phyloP scores from a whole-genome alignment of 1,284 basidiomycete species.

The Moesziomyces parantarcticus region DNA sequence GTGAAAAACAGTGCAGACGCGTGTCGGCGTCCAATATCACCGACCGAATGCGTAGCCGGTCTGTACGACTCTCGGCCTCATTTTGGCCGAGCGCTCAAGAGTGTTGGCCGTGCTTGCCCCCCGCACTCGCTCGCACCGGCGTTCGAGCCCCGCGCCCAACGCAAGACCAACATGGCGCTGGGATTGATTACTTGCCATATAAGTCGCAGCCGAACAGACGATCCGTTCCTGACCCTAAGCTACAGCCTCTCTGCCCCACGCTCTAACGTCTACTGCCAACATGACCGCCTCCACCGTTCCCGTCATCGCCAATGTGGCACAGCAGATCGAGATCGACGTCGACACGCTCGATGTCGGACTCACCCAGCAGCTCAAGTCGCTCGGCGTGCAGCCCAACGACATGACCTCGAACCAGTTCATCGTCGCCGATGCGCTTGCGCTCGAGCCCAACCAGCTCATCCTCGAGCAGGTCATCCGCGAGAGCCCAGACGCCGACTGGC shows the following conservation, averaged over 20 bases:
- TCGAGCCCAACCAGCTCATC: slow-evolving; percentile 10
- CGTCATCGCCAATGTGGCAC: slow-evolving; percentile 28
- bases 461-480: slow-evolving; percentile 26
- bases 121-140: too few species aligned
- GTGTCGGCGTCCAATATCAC: too few species aligned
- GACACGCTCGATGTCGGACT: slow-evolving; percentile 31
- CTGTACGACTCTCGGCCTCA: too few species aligned
- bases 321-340: slow-evolving; percentile 44
- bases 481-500: slow-evolving; percentile 26
- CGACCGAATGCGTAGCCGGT: too few species aligned
- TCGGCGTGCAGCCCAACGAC: slow-evolving; percentile 39
- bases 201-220: too few species aligned
- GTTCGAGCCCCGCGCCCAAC: too few species aligned
- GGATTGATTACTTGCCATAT: too few species aligned
- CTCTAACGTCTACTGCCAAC: background rate
- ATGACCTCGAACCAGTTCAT: slow-evolving; percentile 49
- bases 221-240: background rate
- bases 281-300: slow-evolving; percentile 37
- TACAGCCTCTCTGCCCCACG: background rate
- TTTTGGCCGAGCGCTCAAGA: too few species aligned
- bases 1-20: too few species aligned
- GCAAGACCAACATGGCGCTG: too few species aligned
- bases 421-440: slow-evolving; percentile 30
- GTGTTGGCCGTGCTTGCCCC: too few species aligned
- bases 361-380: slow-evolving; percentile 27